Evolutionary conservation across 2,329 filamentous ascomycete genomes (phyloP).

Genomic region (Pezicula carpinea): DNA sequence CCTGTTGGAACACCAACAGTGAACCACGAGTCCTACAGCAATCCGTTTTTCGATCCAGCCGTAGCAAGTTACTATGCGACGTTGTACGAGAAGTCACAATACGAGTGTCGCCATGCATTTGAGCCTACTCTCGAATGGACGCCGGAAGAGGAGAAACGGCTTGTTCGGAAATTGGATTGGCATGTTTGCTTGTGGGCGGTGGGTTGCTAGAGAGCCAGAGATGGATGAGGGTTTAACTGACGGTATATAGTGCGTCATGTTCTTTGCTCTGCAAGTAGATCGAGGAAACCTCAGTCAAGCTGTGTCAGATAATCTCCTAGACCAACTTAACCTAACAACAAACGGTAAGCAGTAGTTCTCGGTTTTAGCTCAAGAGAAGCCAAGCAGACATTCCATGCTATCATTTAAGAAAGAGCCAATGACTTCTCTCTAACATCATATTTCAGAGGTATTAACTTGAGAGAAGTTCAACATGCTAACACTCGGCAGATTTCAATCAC

Average conservation of each 20-base stretch:
- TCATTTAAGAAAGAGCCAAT: slow-evolving; percentile 11
- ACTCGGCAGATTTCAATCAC: too few species aligned
- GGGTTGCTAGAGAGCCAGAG: not conserved
- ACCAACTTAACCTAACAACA: slow-evolving; percentile 39
- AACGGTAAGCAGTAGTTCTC: slow-evolving; percentile 28
- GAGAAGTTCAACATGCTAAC: too few species aligned
- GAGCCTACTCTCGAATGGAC: not conserved
- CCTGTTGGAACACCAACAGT: too few species aligned
- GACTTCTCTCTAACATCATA: slow-evolving; percentile 30
- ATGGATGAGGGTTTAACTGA: not conserved
- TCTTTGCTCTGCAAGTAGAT: slow-evolving; percentile 32
- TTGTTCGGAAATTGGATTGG: slow-evolving; percentile 19
- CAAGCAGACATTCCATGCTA: too few species aligned
- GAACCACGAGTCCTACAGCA: too few species aligned
- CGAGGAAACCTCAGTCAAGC: slow-evolving; percentile 31
- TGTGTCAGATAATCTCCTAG: slow-evolving; percentile 39
- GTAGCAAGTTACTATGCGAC: too few species aligned
- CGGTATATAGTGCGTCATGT: slow-evolving; percentile 31
- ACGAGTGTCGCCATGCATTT: too few species aligned
- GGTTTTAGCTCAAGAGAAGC: not conserved
- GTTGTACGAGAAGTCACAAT: too few species aligned
- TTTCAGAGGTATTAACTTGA: too few species aligned
- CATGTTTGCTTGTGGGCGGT: slow-evolving; percentile 22
- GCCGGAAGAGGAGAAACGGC: slow-evolving; percentile 5
- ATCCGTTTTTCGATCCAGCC: too few species aligned